These are phyloP conservation scores for Penicillium tannophilum DNA, from an alignment of 495 filamentous ascomycete species.

Conservation along the genomic window DNA sequence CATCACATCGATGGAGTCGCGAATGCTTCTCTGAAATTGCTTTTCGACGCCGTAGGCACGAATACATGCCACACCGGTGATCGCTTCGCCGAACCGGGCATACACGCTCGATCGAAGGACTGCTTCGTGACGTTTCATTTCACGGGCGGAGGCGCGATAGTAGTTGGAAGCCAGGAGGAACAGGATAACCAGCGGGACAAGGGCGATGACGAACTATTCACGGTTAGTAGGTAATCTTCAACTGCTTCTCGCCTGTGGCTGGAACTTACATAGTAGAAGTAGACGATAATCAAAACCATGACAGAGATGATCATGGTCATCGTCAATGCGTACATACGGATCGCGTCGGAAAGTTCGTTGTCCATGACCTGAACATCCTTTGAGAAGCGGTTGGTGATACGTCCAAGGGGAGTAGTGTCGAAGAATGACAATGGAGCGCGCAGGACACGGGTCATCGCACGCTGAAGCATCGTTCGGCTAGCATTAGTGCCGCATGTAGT, in stretches of 20 bases:
- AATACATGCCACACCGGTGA: conserved; percentile 81
- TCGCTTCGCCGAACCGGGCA: conserved; percentile 86
- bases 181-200: conserved; percentile 75
- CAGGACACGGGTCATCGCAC: conserved; percentile 79
- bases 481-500: conserved; percentile 66
- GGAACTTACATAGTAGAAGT: conserved; percentile 72
- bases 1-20: conserved; percentile 81
- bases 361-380: conserved; percentile 97
- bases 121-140: conserved; percentile 92
- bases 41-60: conserved; percentile 82
- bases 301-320: conserved; percentile 76
- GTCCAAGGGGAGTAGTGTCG: conserved; percentile 93
- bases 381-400: conserved; percentile 96
- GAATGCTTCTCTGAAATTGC: conserved; percentile 69
- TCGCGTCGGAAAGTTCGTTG: conserved; percentile 84
- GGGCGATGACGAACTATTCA: conserved; percentile 74
- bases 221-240: conserved; percentile 4
- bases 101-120: conserved; percentile 85
- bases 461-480: conserved; percentile 78
- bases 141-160: conserved; percentile 86
- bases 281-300: conserved; percentile 85
- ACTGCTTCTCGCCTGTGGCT: background rate
- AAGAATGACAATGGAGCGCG: conserved; percentile 97
- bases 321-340: conserved; percentile 91
- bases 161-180: conserved; percentile 86